Evolutionary conservation across 2,329 filamentous ascomycete genomes (phyloP).

Genomic region (Bipolaris gigantea): DNA sequence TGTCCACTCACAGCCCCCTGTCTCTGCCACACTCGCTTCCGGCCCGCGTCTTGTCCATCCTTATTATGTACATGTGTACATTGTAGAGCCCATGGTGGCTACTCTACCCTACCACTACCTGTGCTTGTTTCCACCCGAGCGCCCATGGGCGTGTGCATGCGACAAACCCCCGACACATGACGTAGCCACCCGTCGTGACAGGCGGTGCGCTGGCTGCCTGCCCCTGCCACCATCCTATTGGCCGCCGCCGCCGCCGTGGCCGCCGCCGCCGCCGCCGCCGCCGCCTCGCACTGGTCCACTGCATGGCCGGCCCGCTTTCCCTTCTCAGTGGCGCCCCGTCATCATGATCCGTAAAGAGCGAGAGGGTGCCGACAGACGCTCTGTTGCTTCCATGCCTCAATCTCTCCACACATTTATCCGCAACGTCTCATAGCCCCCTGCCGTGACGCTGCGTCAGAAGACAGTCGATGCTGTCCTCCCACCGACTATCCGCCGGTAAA

Average conservation of each 20-base stretch:
- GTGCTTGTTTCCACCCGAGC: background rate
- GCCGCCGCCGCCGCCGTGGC: slow-evolving; percentile 5
- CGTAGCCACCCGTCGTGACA: slow-evolving; percentile 1
- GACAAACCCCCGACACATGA: background rate
- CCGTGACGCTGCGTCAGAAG: slow-evolving; percentile 10
- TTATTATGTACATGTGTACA: no score
- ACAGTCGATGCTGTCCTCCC: slow-evolving; percentile 16
- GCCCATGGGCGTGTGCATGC: background rate
- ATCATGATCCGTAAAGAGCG: slow-evolving; percentile 11
- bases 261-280: slow-evolving; percentile 10
- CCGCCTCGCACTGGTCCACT: slow-evolving; percentile 1
- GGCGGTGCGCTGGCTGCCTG: slow-evolving; percentile 1
- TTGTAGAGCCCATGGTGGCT: slow-evolving; percentile 1
- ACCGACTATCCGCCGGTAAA: slow-evolving; percentile 25
- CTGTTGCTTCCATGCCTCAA: slow-evolving; percentile 26
- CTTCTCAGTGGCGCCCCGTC: slow-evolving; percentile 11
- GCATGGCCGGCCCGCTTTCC: slow-evolving; percentile 15
- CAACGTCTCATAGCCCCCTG: slow-evolving; percentile 25
- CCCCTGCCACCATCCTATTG: slow-evolving; percentile 11
- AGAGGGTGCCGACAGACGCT: slow-evolving; percentile 30
- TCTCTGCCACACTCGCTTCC: slow-evolving; percentile 5
- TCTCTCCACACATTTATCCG: slow-evolving; percentile 39
- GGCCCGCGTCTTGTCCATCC: no score
- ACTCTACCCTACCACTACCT: background rate
- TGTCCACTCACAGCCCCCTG: background rate